phyloP scores from a whole-genome alignment of 352 stramenopile species.

The Phytophthora constricta region DNA sequence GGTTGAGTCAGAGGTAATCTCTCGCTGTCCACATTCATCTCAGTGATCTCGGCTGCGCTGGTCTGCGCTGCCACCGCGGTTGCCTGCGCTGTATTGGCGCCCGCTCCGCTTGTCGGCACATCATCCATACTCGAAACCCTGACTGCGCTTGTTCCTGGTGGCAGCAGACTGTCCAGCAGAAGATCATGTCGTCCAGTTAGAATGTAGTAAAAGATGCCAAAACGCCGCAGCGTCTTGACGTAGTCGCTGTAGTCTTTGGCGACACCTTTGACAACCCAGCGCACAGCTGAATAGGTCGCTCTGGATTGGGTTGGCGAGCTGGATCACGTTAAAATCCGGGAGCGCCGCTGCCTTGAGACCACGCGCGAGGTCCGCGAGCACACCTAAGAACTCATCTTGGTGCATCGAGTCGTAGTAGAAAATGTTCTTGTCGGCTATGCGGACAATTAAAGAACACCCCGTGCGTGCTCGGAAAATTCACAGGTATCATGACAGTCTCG shows the following conservation, averaged over 20 bases:
- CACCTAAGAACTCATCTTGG: not conserved
- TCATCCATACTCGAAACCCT: no score
- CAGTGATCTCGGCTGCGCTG: no score
- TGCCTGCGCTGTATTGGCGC: no score
- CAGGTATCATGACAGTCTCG: no score
- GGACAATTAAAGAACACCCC: not conserved
- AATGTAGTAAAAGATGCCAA: constrained; percentile 31
- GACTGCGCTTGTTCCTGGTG: no score
- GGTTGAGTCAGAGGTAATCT: no score
- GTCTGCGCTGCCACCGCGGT: no score
- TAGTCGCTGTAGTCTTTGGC: constrained; percentile 4
- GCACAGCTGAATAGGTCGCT: constrained; percentile 25
- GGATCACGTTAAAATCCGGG: constrained; percentile 1
- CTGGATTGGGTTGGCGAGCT: constrained; percentile 24
- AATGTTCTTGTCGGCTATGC: not conserved
- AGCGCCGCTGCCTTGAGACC: not conserved
- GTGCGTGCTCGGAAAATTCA: not conserved
- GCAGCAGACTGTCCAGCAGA: no score
- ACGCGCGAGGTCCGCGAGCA: not conserved
- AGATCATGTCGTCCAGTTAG: not conserved
- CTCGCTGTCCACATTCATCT: no score
- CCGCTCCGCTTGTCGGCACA: no score
- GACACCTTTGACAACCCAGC: not conserved
- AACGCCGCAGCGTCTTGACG: not conserved
- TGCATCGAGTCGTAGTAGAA: not conserved